A percentile compares a stretch with the other conserved stretches of the same genome.
Evolutionary conservation across 129 eudicot genomes (phyloP).

Genomic region (Calendula officinalis): DNA sequence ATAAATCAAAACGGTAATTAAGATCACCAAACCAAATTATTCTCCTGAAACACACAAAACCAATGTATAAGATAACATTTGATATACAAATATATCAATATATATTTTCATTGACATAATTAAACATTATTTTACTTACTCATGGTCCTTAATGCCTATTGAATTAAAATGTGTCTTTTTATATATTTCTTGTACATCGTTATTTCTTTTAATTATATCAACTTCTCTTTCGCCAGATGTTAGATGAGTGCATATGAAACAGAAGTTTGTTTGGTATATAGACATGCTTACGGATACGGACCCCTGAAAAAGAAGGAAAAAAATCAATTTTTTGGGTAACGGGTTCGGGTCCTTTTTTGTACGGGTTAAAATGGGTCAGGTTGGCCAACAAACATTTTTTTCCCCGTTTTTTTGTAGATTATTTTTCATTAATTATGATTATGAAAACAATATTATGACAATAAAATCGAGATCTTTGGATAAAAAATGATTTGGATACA

Average conservation of each 20-base stretch:
- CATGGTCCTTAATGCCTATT: slow-evolving; percentile 66
- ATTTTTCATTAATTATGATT: no score
- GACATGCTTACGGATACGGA: slow-evolving; percentile 91
- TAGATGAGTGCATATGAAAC: slow-evolving; percentile 82
- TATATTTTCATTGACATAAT: slow-evolving; percentile 1
- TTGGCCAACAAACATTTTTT: not conserved
- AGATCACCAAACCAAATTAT: slow-evolving; percentile 92
- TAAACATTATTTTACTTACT: slow-evolving; percentile 46
- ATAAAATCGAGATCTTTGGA: no score
- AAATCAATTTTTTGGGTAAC: not conserved
- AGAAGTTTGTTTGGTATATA: slow-evolving; percentile 72
- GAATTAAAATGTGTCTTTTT: slow-evolving; percentile 69
- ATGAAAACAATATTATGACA: no score
- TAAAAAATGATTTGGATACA: no score
- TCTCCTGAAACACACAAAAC: slow-evolving; percentile 43
- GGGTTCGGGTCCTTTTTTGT: no score
- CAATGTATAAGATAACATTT: not conserved
- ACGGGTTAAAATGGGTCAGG: no score
- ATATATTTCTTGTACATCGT: slow-evolving; percentile 80
- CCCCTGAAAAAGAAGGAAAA: slow-evolving; percentile 47
- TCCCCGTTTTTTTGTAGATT: no score
- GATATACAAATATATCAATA: not conserved
- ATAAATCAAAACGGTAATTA: slow-evolving; percentile 66
- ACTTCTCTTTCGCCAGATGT: slow-evolving; percentile 79
- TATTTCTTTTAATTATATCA: slow-evolving; percentile 62